Conservation (phyloP, 345 rosid genomes). For the Pistacia integerrima region DNA sequence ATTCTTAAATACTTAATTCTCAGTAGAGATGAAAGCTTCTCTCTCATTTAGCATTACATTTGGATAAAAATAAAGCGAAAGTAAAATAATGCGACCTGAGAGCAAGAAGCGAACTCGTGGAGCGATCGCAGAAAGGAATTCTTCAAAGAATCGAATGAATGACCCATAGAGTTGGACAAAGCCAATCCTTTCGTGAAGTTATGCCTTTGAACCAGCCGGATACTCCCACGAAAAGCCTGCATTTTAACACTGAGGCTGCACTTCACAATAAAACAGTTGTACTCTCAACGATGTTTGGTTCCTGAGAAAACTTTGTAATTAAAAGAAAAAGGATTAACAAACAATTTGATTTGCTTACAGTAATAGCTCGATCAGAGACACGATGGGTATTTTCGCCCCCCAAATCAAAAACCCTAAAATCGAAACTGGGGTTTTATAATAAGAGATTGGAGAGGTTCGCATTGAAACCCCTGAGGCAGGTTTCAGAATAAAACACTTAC, state of each 20-base stretch:
- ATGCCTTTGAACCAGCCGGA: conserved; percentile 32
- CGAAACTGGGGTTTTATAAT: conserved; percentile 3
- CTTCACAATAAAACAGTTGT: not conserved
- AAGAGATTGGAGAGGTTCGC: no score
- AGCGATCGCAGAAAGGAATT: conserved; percentile 17
- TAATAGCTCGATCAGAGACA: not conserved
- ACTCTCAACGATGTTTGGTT: not conserved
- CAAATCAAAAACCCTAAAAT: conserved; percentile 12
- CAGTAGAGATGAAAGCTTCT: not conserved
- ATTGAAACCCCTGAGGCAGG: no score
- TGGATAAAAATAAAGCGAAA: not conserved
- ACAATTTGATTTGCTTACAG: not conserved
- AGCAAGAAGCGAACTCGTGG: conserved; percentile 17
- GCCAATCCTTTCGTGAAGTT: conserved; percentile 3
- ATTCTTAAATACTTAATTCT: not conserved
- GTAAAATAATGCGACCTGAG: not conserved
- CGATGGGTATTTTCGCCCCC: not conserved
- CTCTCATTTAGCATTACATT: not conserved
- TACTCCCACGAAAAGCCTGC: conserved; percentile 37
- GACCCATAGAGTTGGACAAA: conserved; percentile 4
- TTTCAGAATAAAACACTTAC: no score
- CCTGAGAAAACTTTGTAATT: not conserved
- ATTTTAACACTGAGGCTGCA: conserved; percentile 25
- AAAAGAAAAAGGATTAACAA: not conserved
- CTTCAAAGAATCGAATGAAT: conserved; percentile 14